Percentiles rank a stretch among this genome's conserved stretches.
Evolutionary conservation across 441 rosid species (phyloP).

Genomic region (Brassica hybrid): DNA sequence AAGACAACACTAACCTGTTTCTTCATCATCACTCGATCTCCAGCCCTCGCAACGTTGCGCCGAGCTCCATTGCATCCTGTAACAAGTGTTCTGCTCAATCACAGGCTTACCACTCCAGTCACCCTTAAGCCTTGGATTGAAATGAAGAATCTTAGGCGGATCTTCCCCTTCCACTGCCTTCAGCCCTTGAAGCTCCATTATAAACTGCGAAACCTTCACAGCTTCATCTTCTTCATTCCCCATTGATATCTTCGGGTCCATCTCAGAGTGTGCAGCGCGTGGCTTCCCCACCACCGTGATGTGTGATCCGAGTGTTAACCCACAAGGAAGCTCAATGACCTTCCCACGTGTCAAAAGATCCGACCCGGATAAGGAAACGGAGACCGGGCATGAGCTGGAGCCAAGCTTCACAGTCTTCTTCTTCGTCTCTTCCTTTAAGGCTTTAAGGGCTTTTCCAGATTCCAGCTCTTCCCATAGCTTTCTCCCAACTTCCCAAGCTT

Average conservation of each 20-base stretch:
- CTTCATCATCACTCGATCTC: constrained; percentile 82
- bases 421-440: constrained; percentile 1
- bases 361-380: constrained; percentile 60
- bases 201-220: constrained; percentile 93
- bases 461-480: constrained; percentile 61
- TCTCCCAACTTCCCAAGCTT: constrained; percentile 77
- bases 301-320: constrained; percentile 85
- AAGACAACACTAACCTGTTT: constrained; percentile 50
- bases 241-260: too few species aligned
- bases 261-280: constrained; percentile 63
- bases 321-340: constrained; percentile 78
- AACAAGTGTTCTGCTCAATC: constrained; percentile 96
- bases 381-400: constrained; percentile 68
- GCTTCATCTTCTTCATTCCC: too few species aligned
- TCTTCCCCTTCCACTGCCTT: constrained; percentile 94
- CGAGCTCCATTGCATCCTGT: constrained; percentile 94
- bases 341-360: constrained; percentile 55
- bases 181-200: constrained; percentile 85
- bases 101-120: constrained; percentile 95
- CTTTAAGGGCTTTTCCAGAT: constrained; percentile 46
- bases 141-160: constrained; percentile 85
- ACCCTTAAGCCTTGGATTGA: constrained; percentile 93
- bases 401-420: too few species aligned
- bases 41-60: constrained; percentile 87
- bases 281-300: constrained; percentile 84